Percentiles rank a stretch among this genome's conserved stretches.
phyloP scores from a whole-genome alignment of 202 grass and related monocot genomes.

The Schoenoplectus tabernaemontani region DNA sequence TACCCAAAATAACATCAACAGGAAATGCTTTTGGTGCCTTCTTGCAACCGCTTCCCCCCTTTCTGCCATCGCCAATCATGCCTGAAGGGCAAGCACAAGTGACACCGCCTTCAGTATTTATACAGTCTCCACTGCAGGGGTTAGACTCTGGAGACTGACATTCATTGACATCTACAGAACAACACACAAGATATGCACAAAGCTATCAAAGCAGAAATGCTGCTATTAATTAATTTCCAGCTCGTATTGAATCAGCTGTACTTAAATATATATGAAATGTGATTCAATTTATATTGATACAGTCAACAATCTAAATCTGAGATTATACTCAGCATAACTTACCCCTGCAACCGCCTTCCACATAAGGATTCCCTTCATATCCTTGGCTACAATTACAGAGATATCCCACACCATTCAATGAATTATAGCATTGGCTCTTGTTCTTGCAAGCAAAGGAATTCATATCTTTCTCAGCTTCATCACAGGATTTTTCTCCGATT shows the following conservation, averaged over 20 bases:
- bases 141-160: not conserved
- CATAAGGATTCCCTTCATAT: conserved; percentile 38
- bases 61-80: conserved; percentile 20
- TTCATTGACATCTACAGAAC: conserved; percentile 20
- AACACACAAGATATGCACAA: not conserved
- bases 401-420: conserved; percentile 14
- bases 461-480: not conserved
- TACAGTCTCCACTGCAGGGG: conserved; percentile 24
- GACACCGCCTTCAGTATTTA: conserved; percentile 16
- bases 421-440: conserved; percentile 14
- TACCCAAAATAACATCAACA: conserved; percentile 20
- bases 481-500: conserved; percentile 16
- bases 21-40: not conserved
- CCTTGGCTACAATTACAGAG: conserved; percentile 41
- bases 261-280: no score
- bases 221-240: no score
- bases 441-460: conserved; percentile 8
- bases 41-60: conserved; percentile 9
- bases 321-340: not conserved
- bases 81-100: conserved; percentile 26
- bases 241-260: no score
- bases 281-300: no score
- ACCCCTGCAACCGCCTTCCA: conserved; percentile 33
- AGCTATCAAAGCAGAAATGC: not conserved
- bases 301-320: no score